Base-by-base conservation (phyloP, 192 early-diverging fungal genomes). In the Oehlia diaphana region DNA sequence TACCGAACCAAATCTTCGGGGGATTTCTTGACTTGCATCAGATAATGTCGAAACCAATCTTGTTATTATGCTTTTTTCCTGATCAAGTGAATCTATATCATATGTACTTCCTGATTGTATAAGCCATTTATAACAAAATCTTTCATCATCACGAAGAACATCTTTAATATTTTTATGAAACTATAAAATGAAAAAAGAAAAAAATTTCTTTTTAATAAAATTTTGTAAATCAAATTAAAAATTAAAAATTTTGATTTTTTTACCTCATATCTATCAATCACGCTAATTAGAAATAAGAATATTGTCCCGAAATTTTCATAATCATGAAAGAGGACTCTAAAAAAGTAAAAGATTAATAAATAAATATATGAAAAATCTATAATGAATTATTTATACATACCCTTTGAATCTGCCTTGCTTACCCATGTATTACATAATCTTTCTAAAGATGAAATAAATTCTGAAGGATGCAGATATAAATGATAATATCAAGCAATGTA, bases 251-350 rank as follows among this genome's bases (percentile, higher is more conserved):
- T 53, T 13, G 16, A 4, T n/a, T 39, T 58, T n/a, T 26, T 70
- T 78, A 78, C 77, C 47, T 78, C 77, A 70, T 78, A 78, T 58
- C 77, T 28, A 28, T 53, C 28, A 35, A 78, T 62, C 12, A 61
- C 49, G 62, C 13, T 69, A 58, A 33, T 7, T 4, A 78, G 26
- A 4, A 78, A 69, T 61, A 78, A 37, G 26, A 78, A 78, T 7
- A 78, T 70, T 10, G 7, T 35, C 2, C 77, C 77, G 35, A 70
- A 78, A 70, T 69, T 78, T 62, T 78, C 77, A 44, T 69, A 78
- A 78, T 70, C 77, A 4, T 62, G 63, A 66, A 50, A 0, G 35
- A 70, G 67, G 65, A 68, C 3, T 67, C 67, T 78, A 37, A 14
- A 47, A 2, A 67, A 69, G 5, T 72, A 50, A 53, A 31, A 6